Evolutionary conservation across 352 stramenopile species (phyloP).

Genomic region (Globisporangium emineosum): DNA sequence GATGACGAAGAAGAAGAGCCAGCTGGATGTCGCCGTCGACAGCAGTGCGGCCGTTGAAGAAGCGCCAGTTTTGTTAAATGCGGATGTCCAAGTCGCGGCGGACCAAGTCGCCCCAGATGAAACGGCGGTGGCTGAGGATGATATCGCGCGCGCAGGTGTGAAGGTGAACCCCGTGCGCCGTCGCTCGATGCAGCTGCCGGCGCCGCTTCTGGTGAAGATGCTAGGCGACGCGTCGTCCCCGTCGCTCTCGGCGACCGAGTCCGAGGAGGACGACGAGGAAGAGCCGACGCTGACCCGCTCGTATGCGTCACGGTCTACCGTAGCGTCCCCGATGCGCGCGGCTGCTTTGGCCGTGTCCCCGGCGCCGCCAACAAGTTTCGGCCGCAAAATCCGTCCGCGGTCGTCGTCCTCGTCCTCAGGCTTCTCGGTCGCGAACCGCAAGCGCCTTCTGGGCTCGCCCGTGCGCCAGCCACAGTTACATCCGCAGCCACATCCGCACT

Average conservation of each 20-base stretch:
- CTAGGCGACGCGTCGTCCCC: constrained; percentile 18
- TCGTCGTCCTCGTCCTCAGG: constrained; percentile 21
- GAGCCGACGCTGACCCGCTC: neutral
- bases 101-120: no score
- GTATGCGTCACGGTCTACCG: constrained; percentile 10
- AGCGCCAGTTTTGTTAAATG: neutral
- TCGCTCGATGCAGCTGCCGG: constrained; percentile 9
- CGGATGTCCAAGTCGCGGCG: neutral
- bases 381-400: constrained; percentile 16
- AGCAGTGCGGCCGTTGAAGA: neutral
- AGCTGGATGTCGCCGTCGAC: neutral
- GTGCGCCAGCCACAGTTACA: neutral
- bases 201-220: constrained; percentile 12
- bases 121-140: neutral
- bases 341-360: neutral
- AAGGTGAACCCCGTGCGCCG: constrained; percentile 3
- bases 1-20: no score
- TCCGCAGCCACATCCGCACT: neutral
- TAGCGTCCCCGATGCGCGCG: constrained; percentile 6
- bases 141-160: neutral
- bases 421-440: constrained; percentile 15
- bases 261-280: constrained; percentile 47
- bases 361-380: neutral
- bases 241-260: constrained; percentile 49
- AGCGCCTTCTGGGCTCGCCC: constrained; percentile 8